Percentiles rank a stretch among this genome's conserved stretches.
phyloP scores from a whole-genome alignment of 805 yeast genomes.

The Wickerhamomyces bisporus region DNA sequence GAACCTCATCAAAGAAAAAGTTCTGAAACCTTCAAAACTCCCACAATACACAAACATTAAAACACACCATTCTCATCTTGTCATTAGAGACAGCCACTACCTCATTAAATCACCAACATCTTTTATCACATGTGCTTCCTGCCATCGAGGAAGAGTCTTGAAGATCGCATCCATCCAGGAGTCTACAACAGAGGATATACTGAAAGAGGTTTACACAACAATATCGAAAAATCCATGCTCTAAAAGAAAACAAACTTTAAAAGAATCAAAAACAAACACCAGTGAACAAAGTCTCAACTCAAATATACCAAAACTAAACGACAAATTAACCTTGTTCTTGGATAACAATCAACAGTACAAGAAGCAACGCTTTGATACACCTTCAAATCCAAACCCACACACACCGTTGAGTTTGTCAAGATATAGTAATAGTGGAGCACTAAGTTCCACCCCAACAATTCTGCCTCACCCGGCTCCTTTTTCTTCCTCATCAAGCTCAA shows the following conservation, averaged over 20 bases:
- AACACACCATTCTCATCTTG: slow-evolving; percentile 23
- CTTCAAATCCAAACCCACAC: background rate
- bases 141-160: slow-evolving; percentile 25
- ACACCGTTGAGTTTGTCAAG: too few species aligned
- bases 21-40: slow-evolving; percentile 22
- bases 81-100: slow-evolving; percentile 25
- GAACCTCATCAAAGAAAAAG: slow-evolving; percentile 22
- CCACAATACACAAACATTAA: slow-evolving; percentile 12
- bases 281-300: too few species aligned
- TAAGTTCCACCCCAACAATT: too few species aligned
- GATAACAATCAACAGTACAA: too few species aligned
- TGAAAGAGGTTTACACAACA: slow-evolving; percentile 19
- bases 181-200: slow-evolving; percentile 14
- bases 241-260: slow-evolving; percentile 19
- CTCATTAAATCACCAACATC: slow-evolving; percentile 21
- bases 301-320: too few species aligned
- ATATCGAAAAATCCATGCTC: slow-evolving; percentile 21
- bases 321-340: too few species aligned
- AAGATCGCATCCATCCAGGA: slow-evolving; percentile 19
- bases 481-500: slow-evolving; percentile 1
- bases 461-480: too few species aligned
- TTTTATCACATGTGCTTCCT: slow-evolving; percentile 24
- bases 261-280: slow-evolving; percentile 9
- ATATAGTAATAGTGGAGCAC: too few species aligned
- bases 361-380: background rate